Evolutionary conservation across 768 basidiomycete species (phyloP), one percentile per base, ranked within the genome.

Genomic region (Agaricus subrufescens): DNA sequence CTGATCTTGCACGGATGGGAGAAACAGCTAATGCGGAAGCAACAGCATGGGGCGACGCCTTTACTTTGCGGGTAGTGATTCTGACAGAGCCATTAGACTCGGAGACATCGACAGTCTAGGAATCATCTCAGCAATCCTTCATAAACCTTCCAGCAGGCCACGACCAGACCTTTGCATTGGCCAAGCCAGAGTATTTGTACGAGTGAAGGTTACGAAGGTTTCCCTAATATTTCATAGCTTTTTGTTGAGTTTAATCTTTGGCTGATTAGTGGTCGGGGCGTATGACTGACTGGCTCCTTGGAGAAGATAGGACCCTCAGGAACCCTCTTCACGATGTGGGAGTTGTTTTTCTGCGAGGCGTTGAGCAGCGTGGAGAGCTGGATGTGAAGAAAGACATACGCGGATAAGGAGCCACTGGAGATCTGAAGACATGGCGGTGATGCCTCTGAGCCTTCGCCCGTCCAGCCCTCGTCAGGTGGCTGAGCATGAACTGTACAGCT

Each of bases 341-440:
- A 87, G 81, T 87, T 94, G 78, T 81, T 76, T 65, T 89, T 85
- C 88, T 94, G 69, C 46, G 39, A 46, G 48, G 39, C 46, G 31
- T 30, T 54, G 26, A 34, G 8, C 25, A 49, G 58, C 38, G 55
- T 58, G n/a, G 4, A 40, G 26, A 25, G 27, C 12, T 5, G 42
- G 7, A 26, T 12, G 7, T 37, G 25, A 5, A 57, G 43, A 34
- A 8, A 51, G 45, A 84, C 87, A 68, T 67, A 91, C 90, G 68
- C 90, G 90, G 71, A 91, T 74, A 60, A 96, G 87, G 70, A 94
- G 86, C 94, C 94, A 96, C 77, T 94, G 83, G 73, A 96, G 90
- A 72, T 95, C 92, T 78, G 76, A 69, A 66, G 91, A 91, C 91
- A 93, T 93, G 69, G 74, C 83, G 75, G 44, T 56, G 48, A 25